These are phyloP conservation scores for Scleroderma citrinum DNA, from an alignment of 768 basidiomycete species.

Conservation along the genomic window DNA sequence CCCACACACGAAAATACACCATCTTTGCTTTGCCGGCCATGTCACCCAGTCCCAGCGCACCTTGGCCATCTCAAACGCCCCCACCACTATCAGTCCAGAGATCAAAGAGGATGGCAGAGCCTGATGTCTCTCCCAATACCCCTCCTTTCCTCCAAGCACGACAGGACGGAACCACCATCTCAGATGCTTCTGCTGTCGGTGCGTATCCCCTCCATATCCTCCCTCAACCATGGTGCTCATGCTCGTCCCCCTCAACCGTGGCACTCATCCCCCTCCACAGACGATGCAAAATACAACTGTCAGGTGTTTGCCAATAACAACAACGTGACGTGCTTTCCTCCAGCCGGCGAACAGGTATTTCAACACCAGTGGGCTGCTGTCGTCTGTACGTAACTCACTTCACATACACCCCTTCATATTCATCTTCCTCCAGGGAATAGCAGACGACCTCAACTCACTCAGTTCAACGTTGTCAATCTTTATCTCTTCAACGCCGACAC, in stretches of 20 bases:
- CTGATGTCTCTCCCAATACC: constrained; percentile 25
- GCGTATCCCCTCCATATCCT: constrained; percentile 5
- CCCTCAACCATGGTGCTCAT: too few relatives aligned
- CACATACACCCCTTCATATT: constrained; percentile 6
- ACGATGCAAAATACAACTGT: constrained; percentile 42
- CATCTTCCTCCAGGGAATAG: constrained; percentile 59
- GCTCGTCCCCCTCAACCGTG: too few relatives aligned
- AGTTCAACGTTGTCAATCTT: constrained; percentile 61
- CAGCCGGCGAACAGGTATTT: constrained; percentile 43
- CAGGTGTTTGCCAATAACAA: constrained; percentile 58
- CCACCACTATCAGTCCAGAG: constrained; percentile 23
- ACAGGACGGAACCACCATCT: constrained; percentile 23
- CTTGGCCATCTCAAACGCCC: constrained; percentile 43
- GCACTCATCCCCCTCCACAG: constrained; percentile 10
- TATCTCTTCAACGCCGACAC: constrained; percentile 76
- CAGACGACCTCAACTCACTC: constrained; percentile 57
- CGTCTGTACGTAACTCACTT: constrained; percentile 57
- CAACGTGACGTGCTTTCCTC: constrained; percentile 75
- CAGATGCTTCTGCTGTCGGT: constrained; percentile 21
- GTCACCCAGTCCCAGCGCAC: constrained; percentile 31
- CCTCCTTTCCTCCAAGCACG: constrained; percentile 3
- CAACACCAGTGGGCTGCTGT: constrained; percentile 75
- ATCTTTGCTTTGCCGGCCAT: constrained; percentile 27
- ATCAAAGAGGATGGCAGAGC: constrained; percentile 28
- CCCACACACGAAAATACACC: constrained; percentile 14